phyloP scores from a whole-genome alignment of 257 asterid genomes.

The Gardenia jasminoides region DNA sequence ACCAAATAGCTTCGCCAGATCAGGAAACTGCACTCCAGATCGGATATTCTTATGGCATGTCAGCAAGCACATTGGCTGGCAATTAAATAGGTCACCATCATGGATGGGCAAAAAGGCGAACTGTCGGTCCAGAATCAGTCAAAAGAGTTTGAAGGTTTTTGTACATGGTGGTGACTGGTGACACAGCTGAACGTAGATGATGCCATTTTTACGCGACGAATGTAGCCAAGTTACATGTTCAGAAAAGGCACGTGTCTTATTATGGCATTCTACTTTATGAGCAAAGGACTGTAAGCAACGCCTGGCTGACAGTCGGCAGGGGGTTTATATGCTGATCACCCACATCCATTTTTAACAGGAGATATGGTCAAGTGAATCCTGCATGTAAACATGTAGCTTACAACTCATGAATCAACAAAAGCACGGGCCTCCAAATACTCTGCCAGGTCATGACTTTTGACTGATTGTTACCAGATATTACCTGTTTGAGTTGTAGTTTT shows the following conservation, averaged over 20 bases:
- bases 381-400: not conserved
- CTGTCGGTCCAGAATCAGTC: not conserved
- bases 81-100: not conserved
- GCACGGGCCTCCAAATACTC: no score
- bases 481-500: no score
- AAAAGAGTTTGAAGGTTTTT: not conserved
- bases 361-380: not conserved
- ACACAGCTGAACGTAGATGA: not conserved
- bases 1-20: conserved; percentile 8
- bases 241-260: not conserved
- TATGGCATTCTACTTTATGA: not conserved
- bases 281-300: not conserved
- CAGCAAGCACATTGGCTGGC: not conserved
- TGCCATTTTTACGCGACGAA: not conserved
- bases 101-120: not conserved
- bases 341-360: not conserved
- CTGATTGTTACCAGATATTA: no score
- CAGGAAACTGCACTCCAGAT: conserved; percentile 9
- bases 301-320: not conserved
- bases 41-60: conserved; percentile 6
- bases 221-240: not conserved
- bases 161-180: not conserved
- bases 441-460: no score
- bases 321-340: not conserved
- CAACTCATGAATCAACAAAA: no score